Percentiles rank a stretch among this genome's conserved stretches.
Conservation (phyloP, 371 early-diverging fungal genomes). For the Amoeboradix gromovi region DNA sequence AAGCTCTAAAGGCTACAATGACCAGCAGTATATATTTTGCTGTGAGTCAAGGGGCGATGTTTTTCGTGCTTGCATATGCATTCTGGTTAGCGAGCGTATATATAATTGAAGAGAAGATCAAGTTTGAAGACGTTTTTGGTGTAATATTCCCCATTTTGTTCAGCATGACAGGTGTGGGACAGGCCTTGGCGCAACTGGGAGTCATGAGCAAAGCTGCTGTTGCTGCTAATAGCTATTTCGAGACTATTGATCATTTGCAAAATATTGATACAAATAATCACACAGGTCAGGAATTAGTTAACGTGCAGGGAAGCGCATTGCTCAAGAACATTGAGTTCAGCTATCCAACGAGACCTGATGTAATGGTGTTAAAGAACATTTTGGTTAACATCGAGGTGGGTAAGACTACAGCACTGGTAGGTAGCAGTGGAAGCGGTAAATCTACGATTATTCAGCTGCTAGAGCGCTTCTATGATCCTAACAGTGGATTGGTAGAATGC, state of each 20-base stretch:
- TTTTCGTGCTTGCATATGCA: conserved; percentile 18
- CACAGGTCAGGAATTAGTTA: not conserved
- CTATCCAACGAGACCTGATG: not conserved
- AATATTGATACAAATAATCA: not conserved
- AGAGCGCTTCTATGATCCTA: conserved; percentile 55
- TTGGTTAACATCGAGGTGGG: not conserved
- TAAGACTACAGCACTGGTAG: conserved; percentile 3
- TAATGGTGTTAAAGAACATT: not conserved
- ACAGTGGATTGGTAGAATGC: conserved; percentile 24
- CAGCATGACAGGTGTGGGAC: conserved; percentile 4
- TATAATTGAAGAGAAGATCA: not conserved
- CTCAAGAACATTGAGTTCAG: not conserved
- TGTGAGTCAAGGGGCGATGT: conserved; percentile 29
- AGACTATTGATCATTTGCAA: not conserved
- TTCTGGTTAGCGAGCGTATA: not conserved
- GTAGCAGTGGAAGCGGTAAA: conserved; percentile 28
- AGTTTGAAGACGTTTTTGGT: conserved; percentile 1
- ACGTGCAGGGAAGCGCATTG: not conserved
- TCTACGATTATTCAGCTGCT: conserved; percentile 25
- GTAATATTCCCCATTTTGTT: conserved; percentile 1
- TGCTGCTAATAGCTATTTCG: not conserved
- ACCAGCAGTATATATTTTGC: conserved; percentile 30
- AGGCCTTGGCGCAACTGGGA: conserved; percentile 4
- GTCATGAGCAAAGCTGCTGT: conserved; percentile 6
- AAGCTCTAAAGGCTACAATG: conserved; percentile 5